Evolutionary conservation across 164 flowering plant genomes (phyloP), one percentile per base, ranked within the genome.

Genomic region (Nelumbo lutea): DNA sequence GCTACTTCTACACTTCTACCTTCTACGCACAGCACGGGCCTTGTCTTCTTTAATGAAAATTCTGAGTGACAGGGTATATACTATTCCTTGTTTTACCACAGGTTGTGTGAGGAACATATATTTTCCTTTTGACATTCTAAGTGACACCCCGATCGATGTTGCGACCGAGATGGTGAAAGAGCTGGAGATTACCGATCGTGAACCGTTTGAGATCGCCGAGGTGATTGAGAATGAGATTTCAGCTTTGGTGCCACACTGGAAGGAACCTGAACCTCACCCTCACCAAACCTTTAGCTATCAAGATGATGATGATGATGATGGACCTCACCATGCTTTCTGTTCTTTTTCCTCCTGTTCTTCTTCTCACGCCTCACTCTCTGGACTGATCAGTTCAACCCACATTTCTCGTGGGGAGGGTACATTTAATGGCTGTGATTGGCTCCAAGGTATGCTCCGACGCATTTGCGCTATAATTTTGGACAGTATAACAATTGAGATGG

Each of bases 81-180:
- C 0, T 11, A 3, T 53, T 53, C 15, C 14, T 46, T 14, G 11
- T 6, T 55, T 52, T 48, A 1, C 6, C 5, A 44, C 81, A 88
- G 94, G 92, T 69, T 58, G 52, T 57, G 79, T 79, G 3, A 79
- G 85, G 61, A 82, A 90, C 68, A 79, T 89, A 14, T 81, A 79
- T 70, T 90, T 91, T 65, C 93, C 95, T 0, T 94, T 87, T 56
- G 91, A 88, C 75, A 77, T 84, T 39, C 39, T 68, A 9, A 83
- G 67, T 14, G 97, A 89, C 74, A 91, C 98, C 57, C 66, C 96
- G 0, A 72, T 80, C 14, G 91, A 89, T 53, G 97, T 92, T 13
- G 96, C 94, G 0, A 59, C 74, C 39, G 97, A 92, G 80, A 92
- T 92, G 97, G 96, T 92, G 13, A 86, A 82, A 72, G 97, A 92